Percentiles rank a stretch among this genome's conserved stretches.
phyloP scores from a whole-genome alignment of 179 eudicot genomes.

The Beta corolliflora region DNA sequence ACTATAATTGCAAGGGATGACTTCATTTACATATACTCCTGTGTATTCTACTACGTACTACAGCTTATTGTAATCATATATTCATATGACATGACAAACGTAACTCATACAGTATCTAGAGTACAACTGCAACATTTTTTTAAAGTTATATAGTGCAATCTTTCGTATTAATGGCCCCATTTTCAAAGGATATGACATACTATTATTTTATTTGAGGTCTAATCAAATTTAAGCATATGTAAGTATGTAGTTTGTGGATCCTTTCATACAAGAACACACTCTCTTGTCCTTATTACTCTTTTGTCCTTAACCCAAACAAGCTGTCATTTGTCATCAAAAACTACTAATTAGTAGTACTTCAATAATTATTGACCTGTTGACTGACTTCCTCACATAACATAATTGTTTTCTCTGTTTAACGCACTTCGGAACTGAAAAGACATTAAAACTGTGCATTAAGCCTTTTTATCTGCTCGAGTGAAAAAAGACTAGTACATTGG shows the following conservation, averaged over 20 bases:
- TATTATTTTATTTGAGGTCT: not conserved
- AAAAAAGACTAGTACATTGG: not conserved
- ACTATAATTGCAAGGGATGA: not conserved
- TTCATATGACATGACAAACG: not conserved
- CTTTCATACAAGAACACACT: conserved; percentile 10
- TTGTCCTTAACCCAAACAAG: not conserved
- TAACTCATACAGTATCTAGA: not conserved
- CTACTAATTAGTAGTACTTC: not conserved
- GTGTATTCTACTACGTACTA: too few relatives aligned
- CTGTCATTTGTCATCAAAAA: not conserved
- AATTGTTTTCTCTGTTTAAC: not conserved
- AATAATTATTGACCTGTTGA: not conserved
- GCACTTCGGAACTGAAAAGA: not conserved
- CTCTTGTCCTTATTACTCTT: too few relatives aligned
- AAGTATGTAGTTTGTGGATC: conserved; percentile 2
- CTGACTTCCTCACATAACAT: not conserved
- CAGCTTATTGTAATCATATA: not conserved
- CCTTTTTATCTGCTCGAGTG: not conserved
- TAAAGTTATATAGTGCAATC: not conserved
- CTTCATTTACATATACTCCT: not conserved
- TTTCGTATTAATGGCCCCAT: conserved; percentile 3
- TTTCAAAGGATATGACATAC: not conserved
- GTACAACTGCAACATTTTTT: not conserved
- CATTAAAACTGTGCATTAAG: not conserved
- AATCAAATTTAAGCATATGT: not conserved